These are phyloP conservation scores for Leucosporidium creatinivorum DNA, from an alignment of 768 basidiomycete species.

Conservation along the genomic window DNA sequence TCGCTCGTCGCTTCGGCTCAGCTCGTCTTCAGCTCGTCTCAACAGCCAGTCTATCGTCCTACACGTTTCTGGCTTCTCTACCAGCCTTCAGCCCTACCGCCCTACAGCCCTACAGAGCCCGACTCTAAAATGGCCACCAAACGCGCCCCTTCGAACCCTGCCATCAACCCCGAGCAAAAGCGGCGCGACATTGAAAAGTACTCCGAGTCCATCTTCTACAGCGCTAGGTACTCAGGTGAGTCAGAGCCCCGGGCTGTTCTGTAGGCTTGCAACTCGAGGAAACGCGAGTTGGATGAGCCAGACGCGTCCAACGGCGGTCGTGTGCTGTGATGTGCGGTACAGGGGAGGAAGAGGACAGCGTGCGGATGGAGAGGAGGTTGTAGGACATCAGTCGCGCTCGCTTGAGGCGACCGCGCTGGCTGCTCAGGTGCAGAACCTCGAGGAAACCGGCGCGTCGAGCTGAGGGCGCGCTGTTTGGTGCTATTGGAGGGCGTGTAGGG, in stretches of 20 bases:
- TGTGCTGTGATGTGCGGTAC: not conserved
- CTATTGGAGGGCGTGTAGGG: no score
- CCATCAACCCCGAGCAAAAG: slow-evolving; percentile 14
- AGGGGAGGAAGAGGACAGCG: not conserved
- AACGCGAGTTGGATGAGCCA: not conserved
- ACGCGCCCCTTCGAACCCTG: not conserved
- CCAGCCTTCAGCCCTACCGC: no score
- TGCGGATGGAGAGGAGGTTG: not conserved
- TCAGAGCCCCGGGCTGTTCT: no score
- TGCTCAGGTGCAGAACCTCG: no score
- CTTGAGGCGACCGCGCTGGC: no score
- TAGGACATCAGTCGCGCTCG: no score
- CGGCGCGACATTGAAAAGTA: slow-evolving; percentile 16
- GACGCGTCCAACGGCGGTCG: not conserved
- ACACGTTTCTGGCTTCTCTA: no score
- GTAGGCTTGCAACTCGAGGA: no score
- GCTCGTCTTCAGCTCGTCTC: not conserved
- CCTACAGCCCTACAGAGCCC: not conserved
- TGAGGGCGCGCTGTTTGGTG: no score
- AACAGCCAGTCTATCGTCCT: not conserved
- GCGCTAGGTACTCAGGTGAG: slow-evolving; percentile 22
- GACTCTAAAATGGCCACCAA: not conserved
- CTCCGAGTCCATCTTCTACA: slow-evolving; percentile 18
- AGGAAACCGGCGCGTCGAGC: no score
- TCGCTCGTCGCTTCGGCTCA: no score